Evolutionary conservation across 441 rosid genomes (phyloP), one percentile per base, ranked within the genome.

Genomic region (Aleurites moluccanus): DNA sequence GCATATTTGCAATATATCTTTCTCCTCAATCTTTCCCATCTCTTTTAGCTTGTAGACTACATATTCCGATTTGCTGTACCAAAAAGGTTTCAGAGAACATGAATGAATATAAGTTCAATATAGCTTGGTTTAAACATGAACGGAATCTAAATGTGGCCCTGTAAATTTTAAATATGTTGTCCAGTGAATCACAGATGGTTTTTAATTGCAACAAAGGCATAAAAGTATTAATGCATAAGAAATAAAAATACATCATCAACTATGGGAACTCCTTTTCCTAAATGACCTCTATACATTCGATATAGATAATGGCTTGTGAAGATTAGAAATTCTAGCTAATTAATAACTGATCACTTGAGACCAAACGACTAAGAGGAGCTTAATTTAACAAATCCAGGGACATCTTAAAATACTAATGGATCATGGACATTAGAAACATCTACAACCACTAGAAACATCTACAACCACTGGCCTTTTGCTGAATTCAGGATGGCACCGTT

Each of bases 31-130:
- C 88, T 89, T 94, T 42, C 90, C 94, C 99, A 94, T 92, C 73
- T 92, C 97, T 79, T 94, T 92, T 9, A 94, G 97, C 91, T 94
- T 94, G 89, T 83, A 90, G 62, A 92, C 83, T 28, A 91, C 91
- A 78, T 90, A 94, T 79, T 94, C 99, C 21, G 99, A 94, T 85
- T 88, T 94, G 77, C 99, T 92, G 96, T 62, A 72, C 66, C 18
- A 55, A 49, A 69, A 38, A 40, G 18, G 23, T 33, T 64, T 5
- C 45, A 64, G 44, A 40, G 57, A 38, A 11, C 2, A 63, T 2
- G 18, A n/a, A 63, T 16, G 35, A 69, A 18, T 25, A n/a, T 21
- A 18, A n/a, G 71, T 27, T 56, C 42, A 53, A 38, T n/a, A 10
- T 53, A 11, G 47, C 45, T 57, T 3, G 30, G 21, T 25, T 15